A percentile compares a stretch with the other conserved stretches of the same genome.
phyloP scores from a whole-genome alignment of 139 green algal genomes.

The Haematococcus lacustris region DNA sequence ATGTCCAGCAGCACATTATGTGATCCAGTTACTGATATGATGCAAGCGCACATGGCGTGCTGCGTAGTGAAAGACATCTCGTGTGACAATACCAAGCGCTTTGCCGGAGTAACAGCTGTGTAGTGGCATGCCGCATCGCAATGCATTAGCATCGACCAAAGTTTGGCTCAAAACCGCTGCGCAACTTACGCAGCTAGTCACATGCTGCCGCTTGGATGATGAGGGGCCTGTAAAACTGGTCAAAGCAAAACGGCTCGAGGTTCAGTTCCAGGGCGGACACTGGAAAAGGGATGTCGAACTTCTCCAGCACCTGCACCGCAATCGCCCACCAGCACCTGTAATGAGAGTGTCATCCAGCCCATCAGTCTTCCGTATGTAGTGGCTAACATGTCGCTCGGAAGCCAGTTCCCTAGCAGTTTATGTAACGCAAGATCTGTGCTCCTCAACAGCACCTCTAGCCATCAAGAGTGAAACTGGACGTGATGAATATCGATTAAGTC shows the following conservation, averaged over 20 bases:
- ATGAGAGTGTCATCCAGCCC: neutral
- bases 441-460: no score
- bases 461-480: no score
- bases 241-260: conserved; percentile 86
- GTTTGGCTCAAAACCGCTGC: neutral
- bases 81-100: no score
- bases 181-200: neutral
- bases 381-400: neutral
- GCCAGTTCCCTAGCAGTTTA: neutral
- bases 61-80: no score
- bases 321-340: neutral
- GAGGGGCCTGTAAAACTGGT: conserved; percentile 24
- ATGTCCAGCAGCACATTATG: neutral
- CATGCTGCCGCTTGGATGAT: neutral
- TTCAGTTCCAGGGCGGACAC: conserved; percentile 92
- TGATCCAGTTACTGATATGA: neutral
- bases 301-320: conserved; percentile 39
- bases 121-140: no score
- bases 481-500: no score
- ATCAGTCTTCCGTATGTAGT: neutral
- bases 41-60: neutral
- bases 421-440: no score
- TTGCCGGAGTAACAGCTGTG: no score
- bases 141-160: no score
- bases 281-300: conserved; percentile 86